Evolutionary conservation across 768 basidiomycete genomes (phyloP).

Genomic region (Leccinum broughii): DNA sequence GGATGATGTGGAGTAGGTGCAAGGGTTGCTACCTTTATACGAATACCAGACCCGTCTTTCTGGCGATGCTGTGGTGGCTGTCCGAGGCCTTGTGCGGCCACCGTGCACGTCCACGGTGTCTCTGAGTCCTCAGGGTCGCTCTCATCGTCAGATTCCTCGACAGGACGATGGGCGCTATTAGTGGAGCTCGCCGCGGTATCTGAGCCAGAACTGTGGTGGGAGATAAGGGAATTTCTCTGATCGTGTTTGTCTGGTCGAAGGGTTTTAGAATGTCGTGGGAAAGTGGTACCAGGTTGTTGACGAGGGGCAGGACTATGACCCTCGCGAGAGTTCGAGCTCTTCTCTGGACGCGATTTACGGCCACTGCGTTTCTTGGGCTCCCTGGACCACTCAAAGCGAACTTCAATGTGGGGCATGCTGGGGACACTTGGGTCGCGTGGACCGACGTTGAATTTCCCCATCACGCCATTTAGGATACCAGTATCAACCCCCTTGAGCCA

Average conservation of each 20-base stretch:
- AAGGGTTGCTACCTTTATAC: slow-evolving; percentile 77
- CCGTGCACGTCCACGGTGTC: slow-evolving; percentile 92
- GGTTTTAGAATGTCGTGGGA: slow-evolving; percentile 11
- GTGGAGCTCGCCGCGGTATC: slow-evolving; percentile 28
- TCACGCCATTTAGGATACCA: slow-evolving; percentile 46
- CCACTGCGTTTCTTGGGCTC: slow-evolving; percentile 24
- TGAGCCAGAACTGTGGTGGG: slow-evolving; percentile 41
- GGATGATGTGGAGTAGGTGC: slow-evolving; percentile 95
- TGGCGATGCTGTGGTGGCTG: slow-evolving; percentile 10
- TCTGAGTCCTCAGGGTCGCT: slow-evolving; percentile 97
- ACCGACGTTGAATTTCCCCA: slow-evolving; percentile 38
- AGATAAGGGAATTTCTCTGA: slow-evolving; percentile 42
- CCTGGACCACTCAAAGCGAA: slow-evolving; percentile 79
- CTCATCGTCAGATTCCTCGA: slow-evolving; percentile 64
- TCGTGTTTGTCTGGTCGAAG: slow-evolving; percentile 13
- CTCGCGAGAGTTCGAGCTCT: slow-evolving; percentile 12
- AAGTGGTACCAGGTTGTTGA: slow-evolving; percentile 5
- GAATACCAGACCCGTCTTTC: slow-evolving; percentile 18
- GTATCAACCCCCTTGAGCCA: slow-evolving; percentile 68
- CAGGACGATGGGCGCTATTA: slow-evolving; percentile 21
- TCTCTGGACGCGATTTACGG: slow-evolving; percentile 24
- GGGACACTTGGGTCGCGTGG: slow-evolving; percentile 23
- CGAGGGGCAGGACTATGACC: slow-evolving; percentile 16
- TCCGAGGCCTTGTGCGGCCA: slow-evolving; percentile 56
- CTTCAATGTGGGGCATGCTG: slow-evolving; percentile 51